Evolutionary conservation across 2,329 filamentous ascomycete species (phyloP).

Genomic region (Aspergillus sp.): DNA sequence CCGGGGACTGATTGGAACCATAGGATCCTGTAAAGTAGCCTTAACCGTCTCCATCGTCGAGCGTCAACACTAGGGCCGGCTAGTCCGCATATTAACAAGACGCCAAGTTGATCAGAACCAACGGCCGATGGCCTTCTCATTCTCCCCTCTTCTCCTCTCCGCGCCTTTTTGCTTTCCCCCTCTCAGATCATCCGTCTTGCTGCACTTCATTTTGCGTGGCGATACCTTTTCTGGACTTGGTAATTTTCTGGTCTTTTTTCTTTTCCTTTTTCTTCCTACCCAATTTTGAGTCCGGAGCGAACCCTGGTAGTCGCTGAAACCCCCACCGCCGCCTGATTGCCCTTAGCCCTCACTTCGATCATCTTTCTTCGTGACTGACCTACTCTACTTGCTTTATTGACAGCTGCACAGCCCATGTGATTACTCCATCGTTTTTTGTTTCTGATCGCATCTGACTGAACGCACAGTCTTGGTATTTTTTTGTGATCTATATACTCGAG

Average conservation of each 20-base stretch:
- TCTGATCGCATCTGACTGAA: not conserved
- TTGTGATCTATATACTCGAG: not conserved
- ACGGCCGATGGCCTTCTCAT: not conserved
- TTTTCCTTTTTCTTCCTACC: not conserved
- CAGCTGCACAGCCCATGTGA: not conserved
- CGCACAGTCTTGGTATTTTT: not conserved
- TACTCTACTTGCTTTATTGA: not conserved
- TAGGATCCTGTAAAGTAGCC: not conserved
- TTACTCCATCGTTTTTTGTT: not conserved
- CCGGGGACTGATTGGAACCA: not conserved
- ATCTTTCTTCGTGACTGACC: not conserved
- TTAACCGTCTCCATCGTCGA: not conserved
- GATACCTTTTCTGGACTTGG: not conserved
- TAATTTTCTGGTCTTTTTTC: too few relatives aligned
- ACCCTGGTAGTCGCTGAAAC: not conserved
- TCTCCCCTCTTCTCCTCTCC: not conserved
- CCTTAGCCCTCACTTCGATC: not conserved
- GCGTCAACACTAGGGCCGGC: not conserved
- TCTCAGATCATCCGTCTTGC: not conserved
- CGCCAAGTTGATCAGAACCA: not conserved
- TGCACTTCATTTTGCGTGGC: not conserved
- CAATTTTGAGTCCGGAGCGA: not conserved
- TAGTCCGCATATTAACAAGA: not conserved
- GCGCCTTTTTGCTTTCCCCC: not conserved
- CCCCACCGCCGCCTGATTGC: not conserved